A percentile compares a stretch with the other conserved stretches of the same genome.
phyloP scores from a whole-genome alignment of 495 filamentous ascomycete genomes.

The Massariosphaeria phaeospora region DNA sequence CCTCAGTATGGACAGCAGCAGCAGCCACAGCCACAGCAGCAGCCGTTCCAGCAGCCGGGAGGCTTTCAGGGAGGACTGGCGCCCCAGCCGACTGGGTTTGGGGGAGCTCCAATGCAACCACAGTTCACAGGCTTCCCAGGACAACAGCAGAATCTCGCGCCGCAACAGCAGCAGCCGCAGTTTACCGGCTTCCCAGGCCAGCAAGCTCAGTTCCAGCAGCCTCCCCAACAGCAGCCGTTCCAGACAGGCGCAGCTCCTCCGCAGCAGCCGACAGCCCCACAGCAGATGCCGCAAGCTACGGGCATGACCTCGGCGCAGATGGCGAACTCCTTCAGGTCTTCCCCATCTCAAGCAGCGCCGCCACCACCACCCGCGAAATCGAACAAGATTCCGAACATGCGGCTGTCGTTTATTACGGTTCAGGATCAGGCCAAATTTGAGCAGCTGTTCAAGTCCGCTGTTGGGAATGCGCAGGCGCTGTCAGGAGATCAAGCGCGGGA shows the following conservation, averaged over 20 bases:
- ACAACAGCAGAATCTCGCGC: conserved; percentile 45
- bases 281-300: conserved; percentile 42
- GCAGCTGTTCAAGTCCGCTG: conserved; percentile 94
- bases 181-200: conserved; percentile 51
- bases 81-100: conserved; percentile 49
- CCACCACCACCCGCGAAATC: conserved; percentile 51
- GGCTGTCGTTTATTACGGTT: conserved; percentile 91
- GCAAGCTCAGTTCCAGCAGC: conserved; percentile 43
- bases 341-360: conserved; percentile 39
- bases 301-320: conserved; percentile 72
- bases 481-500: conserved; percentile 88
- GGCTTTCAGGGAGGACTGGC: conserved; percentile 45
- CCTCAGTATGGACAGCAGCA: conserved; percentile 61
- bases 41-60: conserved; percentile 43
- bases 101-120: conserved; percentile 53
- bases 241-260: conserved; percentile 37
- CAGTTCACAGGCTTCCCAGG: conserved; percentile 55
- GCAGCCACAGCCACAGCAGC: conserved; percentile 55
- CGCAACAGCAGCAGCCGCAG: conserved; percentile 50
- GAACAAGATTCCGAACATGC: conserved; percentile 86
- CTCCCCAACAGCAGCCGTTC: conserved; percentile 43
- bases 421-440: conserved; percentile 97
- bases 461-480: conserved; percentile 79
- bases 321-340: conserved; percentile 71
- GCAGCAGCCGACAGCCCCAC: conserved; percentile 45